Evolutionary conservation across 2,329 filamentous ascomycete species (phyloP), one percentile per base, ranked within the genome.

Genomic region (Alternaria brassicae): DNA sequence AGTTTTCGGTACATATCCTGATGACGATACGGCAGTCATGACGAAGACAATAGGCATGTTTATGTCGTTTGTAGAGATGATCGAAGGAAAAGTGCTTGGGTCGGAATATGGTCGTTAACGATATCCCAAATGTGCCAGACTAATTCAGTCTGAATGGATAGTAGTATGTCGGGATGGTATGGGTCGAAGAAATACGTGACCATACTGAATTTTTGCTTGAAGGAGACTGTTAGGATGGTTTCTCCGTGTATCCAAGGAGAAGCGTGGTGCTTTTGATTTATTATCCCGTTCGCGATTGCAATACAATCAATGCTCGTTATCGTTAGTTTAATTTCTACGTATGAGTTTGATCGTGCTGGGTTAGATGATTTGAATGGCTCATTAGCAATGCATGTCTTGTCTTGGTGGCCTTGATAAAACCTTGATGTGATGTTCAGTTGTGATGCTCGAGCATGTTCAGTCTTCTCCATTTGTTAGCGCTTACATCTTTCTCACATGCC

Each of bases 21-120:
- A 71, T 66, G 66, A 70, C 45, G 64, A 56, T 66, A 71, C 61
- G 67, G 65, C 58, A 62, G 62, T 66, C 62, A 65, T 64, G 54
- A 67, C 10, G 47, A 39, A 41, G 44, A 47, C 32, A 60, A 50
- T 54, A 57, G 42, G 52, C 28, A 32, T 53, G 42, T 58, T 39
- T 44, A 53, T 30, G 40, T 55, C 25, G 44, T 27, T 32, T 45
- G 50, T 32, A 32, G 42, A 32, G 42, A 57, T 25, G 27, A 17
- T 32, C 17, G 17, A 50, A 27, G 23, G 28, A 47, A 53, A 58
- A 61, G 53, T 34, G 53, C 41, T 44, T 36, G 32, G 27, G 42
- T 34, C 36, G 40, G 48, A 52, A 50, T 53, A 40, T 56, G 40
- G 42, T 44, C 45, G 30, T 53, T 47, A 51, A 41, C 57, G 57